Percentiles rank a stretch among this genome's conserved stretches.
phyloP scores from a whole-genome alignment of 164 flowering plant genomes.

The Chimonanthus praecox region DNA sequence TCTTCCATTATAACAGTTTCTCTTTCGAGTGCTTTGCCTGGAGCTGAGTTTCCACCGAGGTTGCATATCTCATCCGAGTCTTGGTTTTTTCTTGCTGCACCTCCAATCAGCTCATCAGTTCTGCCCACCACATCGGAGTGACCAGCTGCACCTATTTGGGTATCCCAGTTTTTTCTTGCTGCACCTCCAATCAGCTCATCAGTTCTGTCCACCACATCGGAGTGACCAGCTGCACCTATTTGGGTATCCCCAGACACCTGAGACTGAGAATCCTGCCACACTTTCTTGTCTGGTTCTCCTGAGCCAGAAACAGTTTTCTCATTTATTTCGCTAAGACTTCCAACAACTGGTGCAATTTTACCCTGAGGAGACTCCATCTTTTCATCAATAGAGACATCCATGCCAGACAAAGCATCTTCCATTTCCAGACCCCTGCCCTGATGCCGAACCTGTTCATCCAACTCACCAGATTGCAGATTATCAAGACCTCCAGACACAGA shows the following conservation, averaged over 20 bases:
- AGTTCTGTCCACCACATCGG: neutral
- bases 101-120: conserved; percentile 16
- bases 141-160: conserved; percentile 8
- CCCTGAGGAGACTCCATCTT: conserved; percentile 6
- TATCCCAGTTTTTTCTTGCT: conserved; percentile 12
- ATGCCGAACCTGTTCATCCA: conserved; percentile 6
- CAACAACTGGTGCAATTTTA: neutral
- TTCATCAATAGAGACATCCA: conserved; percentile 15
- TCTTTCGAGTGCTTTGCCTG: neutral
- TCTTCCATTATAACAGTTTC: conserved; percentile 3
- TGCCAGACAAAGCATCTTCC: neutral
- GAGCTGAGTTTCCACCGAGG: neutral
- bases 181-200: conserved; percentile 20
- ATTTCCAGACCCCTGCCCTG: conserved; percentile 10
- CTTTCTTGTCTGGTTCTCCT: conserved; percentile 7
- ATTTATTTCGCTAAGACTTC: conserved; percentile 3
- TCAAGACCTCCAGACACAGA: neutral
- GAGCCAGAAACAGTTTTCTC: conserved; percentile 13
- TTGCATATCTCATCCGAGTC: neutral
- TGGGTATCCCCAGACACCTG: conserved; percentile 12
- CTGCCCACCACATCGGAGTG: neutral
- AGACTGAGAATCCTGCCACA: conserved; percentile 3
- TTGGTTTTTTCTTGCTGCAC: conserved; percentile 15
- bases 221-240: conserved; percentile 7
- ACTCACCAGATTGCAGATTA: conserved; percentile 16